Percentiles rank a stretch among this genome's conserved stretches.
phyloP scores from a whole-genome alignment of 345 rosid genomes.

The Durio zibethinus region DNA sequence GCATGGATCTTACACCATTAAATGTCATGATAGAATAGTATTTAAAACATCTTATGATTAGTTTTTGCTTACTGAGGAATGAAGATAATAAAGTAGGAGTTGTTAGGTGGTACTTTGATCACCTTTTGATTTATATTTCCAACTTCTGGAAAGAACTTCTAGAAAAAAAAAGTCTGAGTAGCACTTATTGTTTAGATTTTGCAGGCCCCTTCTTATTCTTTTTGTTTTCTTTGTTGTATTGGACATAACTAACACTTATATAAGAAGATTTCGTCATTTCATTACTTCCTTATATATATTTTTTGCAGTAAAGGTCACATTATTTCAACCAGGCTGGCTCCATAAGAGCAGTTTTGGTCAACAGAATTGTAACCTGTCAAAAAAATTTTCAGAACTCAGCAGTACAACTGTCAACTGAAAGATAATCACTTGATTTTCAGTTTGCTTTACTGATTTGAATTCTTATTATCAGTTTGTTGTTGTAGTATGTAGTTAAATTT shows the following conservation, averaged over 20 bases:
- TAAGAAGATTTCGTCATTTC: background rate
- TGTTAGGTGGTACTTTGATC: background rate
- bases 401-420: background rate
- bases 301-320: background rate
- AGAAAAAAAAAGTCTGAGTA: background rate
- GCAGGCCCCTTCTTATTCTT: background rate
- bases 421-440: background rate
- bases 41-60: background rate
- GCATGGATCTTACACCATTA: background rate
- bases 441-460: background rate
- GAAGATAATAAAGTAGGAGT: background rate
- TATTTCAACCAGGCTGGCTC: slow-evolving; percentile 2
- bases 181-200: background rate
- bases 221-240: background rate
- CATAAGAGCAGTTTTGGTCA: background rate
- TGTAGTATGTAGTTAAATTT: background rate
- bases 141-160: background rate
- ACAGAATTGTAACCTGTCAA: background rate
- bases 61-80: background rate
- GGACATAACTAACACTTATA: background rate
- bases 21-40: background rate
- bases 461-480: background rate
- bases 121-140: background rate
- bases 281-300: background rate
- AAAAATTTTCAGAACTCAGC: background rate